Evolutionary conservation across 106 monocot genomes (phyloP).

Genomic region (Alisma plantagoaquatica): DNA sequence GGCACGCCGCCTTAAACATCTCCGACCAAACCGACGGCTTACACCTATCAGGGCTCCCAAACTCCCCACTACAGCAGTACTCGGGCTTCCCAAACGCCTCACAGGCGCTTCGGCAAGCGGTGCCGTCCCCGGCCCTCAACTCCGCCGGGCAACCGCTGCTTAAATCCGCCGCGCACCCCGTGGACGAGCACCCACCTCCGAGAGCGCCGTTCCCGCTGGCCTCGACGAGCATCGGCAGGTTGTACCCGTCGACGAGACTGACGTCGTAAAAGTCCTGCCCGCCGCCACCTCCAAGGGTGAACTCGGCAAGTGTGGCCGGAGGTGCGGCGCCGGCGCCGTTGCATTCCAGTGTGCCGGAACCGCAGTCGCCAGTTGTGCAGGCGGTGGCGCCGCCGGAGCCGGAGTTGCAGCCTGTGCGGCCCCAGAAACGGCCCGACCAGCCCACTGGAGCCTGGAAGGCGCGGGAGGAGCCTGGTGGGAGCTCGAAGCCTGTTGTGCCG

Average conservation of each 20-base stretch:
- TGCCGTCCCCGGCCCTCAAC: conserved; percentile 17
- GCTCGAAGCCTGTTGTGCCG: conserved; percentile 14
- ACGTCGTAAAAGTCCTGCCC: conserved; percentile 74
- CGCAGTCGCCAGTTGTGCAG: conserved; percentile 19
- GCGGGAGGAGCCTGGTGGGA: conserved; percentile 4
- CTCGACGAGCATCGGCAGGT: conserved; percentile 43
- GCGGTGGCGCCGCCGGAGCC: conserved; percentile 2
- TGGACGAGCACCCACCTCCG: conserved; percentile 22
- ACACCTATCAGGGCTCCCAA: conserved; percentile 12
- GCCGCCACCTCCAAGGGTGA: conserved; percentile 27
- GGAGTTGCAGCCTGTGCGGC: conserved; percentile 9
- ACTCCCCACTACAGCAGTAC: conserved; percentile 23
- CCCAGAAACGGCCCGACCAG: conserved; percentile 22
- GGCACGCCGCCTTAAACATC: conserved; percentile 25
- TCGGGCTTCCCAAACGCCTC: conserved; percentile 23
- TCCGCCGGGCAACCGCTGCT: conserved; percentile 27
- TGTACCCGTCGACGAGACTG: conserved; percentile 86
- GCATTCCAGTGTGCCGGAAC: conserved; percentile 48
- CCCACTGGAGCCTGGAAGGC: conserved; percentile 9
- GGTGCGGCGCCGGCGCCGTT: conserved; percentile 49
- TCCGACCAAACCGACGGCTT: conserved; percentile 16
- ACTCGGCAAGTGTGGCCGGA: conserved; percentile 52
- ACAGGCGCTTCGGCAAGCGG: conserved; percentile 18
- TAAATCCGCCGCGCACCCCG: conserved; percentile 31
- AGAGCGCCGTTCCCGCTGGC: background rate